Evolutionary conservation across 169 alveolate genomes (phyloP), one percentile per base, ranked within the genome.

Genomic region (Miamiensis avidus): DNA sequence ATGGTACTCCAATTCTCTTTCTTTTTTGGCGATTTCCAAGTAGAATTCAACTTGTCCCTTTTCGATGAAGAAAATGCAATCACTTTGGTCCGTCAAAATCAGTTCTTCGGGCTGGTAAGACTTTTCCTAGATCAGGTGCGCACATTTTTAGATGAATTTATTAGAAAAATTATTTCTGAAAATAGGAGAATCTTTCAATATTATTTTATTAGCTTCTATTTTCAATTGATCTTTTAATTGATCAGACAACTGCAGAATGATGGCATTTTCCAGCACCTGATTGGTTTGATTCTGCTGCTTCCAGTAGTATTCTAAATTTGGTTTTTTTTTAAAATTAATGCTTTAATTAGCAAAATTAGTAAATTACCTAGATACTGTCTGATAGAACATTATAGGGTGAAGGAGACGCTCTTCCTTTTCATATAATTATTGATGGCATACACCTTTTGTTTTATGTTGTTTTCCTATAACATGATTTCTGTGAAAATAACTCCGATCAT

Each of bases 401-500:
- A 79, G 64, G 76, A 49, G 0, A 79, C 64, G 64, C 64, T 79
- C 31, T 79, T 79, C 29, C 65, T 79, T 49, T 79, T 72, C 76
- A 79, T 49, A 30, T 79, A 79, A 79, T 79, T 79, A 31, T 79
- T 79, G 4, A 79, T 79, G 29, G 84, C 73, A 79, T 79, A 79
- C n/a, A 64, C 32, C 25, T 79, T 79, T 25, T 79, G 64, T 31
- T 79, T 79, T 0, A 79, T 72, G 34, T 32, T 29, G 26, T 79
- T 34, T 1, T 69, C 32, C 27, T 79, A 72, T 16, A 69, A n/a
- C n/a, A 49, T 49, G n/a, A 79, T 34, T 28, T 79, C 84, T 79
- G 34, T 1, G 29, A 79, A 79, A 20, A 79, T 79, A 26, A 27
- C 29, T 29, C 84, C 84, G 34, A 79, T 79, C 20, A 33, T 34